A percentile compares a stretch with the other conserved stretches of the same genome.
These are phyloP conservation scores for Tylopilus plumbeoviolaceoides DNA, from an alignment of 768 basidiomycete species.

Conservation along the genomic window DNA sequence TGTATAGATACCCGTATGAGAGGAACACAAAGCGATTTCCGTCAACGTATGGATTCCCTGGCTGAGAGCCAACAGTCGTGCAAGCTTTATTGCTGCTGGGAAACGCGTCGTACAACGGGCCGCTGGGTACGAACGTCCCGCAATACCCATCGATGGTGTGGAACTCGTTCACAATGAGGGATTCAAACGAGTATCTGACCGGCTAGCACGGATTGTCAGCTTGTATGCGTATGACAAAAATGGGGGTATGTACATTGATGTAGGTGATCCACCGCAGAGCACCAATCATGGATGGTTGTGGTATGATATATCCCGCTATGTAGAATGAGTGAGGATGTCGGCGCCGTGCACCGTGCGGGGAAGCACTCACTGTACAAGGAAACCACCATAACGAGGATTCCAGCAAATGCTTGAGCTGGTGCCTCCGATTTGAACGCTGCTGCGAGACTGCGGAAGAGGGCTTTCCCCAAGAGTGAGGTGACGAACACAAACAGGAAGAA, in stretches of 20 bases:
- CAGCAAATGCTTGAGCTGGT: conserved; percentile 59
- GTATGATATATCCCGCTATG: conserved; percentile 51
- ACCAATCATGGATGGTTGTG: conserved; percentile 60
- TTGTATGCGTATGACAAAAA: conserved; percentile 30
- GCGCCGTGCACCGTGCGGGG: no score
- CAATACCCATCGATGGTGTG: conserved; percentile 61
- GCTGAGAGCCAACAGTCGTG: conserved; percentile 57
- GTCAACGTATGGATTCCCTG: conserved; percentile 57
- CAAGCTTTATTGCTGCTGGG: conserved; percentile 70
- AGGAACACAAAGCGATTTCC: conserved; percentile 55
- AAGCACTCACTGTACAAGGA: conserved; percentile 39
- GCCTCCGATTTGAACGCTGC: conserved; percentile 57
- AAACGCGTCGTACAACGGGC: conserved; percentile 57
- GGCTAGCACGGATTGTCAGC: conserved; percentile 30
- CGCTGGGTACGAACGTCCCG: conserved; percentile 55
- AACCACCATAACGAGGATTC: conserved; percentile 48
- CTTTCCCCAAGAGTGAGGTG: conserved; percentile 64
- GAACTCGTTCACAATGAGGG: conserved; percentile 79
- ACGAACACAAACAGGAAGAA: conserved; percentile 56
- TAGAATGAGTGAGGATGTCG: not conserved
- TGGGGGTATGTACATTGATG: conserved; percentile 43
- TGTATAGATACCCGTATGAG: conserved; percentile 38
- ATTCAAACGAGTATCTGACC: conserved; percentile 64
- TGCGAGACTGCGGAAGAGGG: conserved; percentile 68
- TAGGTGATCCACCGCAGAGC: conserved; percentile 66